Evolutionary conservation across 768 basidiomycete species (phyloP).

Genomic region (Podaxis mareebaensis): DNA sequence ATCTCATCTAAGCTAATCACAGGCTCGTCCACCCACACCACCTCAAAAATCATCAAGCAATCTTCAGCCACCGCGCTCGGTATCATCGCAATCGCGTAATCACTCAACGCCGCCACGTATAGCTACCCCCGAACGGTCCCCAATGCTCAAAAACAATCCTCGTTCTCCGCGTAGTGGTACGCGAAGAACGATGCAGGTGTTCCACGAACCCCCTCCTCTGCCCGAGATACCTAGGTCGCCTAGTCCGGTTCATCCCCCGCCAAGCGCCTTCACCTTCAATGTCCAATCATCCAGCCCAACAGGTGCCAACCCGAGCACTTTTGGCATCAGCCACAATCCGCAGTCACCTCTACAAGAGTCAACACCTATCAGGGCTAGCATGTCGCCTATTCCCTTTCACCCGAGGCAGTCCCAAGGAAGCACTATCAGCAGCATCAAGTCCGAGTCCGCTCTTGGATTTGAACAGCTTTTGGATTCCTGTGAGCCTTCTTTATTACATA

Average conservation of each 20-base stretch:
- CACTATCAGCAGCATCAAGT: conserved; percentile 45
- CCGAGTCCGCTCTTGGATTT: conserved; percentile 39
- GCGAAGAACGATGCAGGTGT: conserved; percentile 9
- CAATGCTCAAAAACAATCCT: conserved; percentile 2
- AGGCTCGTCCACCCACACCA: conserved; percentile 12
- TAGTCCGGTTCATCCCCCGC: neutral
- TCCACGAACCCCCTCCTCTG: conserved; percentile 1
- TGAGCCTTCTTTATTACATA: conserved; percentile 64
- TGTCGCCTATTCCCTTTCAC: conserved; percentile 35
- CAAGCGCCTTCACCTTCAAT: conserved; percentile 17
- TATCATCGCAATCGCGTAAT: conserved; percentile 8
- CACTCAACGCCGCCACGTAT: conserved; percentile 15
- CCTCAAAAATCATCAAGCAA: conserved; percentile 12
- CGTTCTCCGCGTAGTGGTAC: conserved; percentile 9
- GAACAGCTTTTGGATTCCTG: conserved; percentile 61
- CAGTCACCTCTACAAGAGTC: conserved; percentile 24
- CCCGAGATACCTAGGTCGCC: conserved; percentile 8
- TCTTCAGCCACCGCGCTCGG: conserved; percentile 5
- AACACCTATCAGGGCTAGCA: conserved; percentile 26
- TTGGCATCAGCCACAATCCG: conserved; percentile 5
- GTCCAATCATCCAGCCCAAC: conserved; percentile 6
- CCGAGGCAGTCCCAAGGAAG: conserved; percentile 33
- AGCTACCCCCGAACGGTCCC: conserved; percentile 12
- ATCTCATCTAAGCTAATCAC: neutral
- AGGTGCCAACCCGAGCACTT: neutral